phyloP scores from a whole-genome alignment of 768 basidiomycete genomes.

The Pisolithus tinctorius region DNA sequence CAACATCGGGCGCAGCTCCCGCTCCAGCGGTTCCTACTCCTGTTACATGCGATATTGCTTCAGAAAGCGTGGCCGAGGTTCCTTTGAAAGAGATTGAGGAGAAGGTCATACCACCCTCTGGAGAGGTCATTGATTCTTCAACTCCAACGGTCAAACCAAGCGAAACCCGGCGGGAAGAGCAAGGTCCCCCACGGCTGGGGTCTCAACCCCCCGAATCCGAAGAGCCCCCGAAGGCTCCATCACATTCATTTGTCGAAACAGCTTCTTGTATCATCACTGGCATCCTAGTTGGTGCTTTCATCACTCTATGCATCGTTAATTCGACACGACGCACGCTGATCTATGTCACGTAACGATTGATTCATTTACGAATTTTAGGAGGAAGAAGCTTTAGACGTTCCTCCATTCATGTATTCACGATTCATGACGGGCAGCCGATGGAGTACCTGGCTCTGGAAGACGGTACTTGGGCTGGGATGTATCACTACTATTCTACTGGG shows the following conservation, averaged over 20 bases:
- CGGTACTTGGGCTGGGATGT: slow-evolving; percentile 10
- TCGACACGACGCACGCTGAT: slow-evolving; percentile 43
- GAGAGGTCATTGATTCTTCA: slow-evolving; percentile 14
- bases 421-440: not conserved
- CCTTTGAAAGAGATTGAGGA: slow-evolving; percentile 1
- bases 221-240: slow-evolving; percentile 13
- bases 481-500: slow-evolving; percentile 14
- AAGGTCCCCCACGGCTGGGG: slow-evolving; percentile 7
- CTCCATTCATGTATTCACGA: not conserved
- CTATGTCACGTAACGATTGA: slow-evolving; percentile 23
- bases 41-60: slow-evolving; percentile 3
- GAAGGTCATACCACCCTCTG: not conserved
- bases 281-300: slow-evolving; percentile 52
- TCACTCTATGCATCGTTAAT: slow-evolving; percentile 45
- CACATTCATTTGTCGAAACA: slow-evolving; percentile 25
- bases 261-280: slow-evolving; percentile 50
- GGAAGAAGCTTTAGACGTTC: not conserved
- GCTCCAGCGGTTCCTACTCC: not conserved
- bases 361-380: not conserved
- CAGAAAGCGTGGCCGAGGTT: not conserved
- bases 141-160: slow-evolving; percentile 23
- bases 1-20: slow-evolving; percentile 1
- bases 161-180: slow-evolving; percentile 10
- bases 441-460: slow-evolving; percentile 1
- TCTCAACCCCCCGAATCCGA: slow-evolving; percentile 1